Percentiles rank a stretch among this genome's conserved stretches.
phyloP scores from a whole-genome alignment of 2,329 filamentous ascomycete genomes.

The Aspergillus caelatus region DNA sequence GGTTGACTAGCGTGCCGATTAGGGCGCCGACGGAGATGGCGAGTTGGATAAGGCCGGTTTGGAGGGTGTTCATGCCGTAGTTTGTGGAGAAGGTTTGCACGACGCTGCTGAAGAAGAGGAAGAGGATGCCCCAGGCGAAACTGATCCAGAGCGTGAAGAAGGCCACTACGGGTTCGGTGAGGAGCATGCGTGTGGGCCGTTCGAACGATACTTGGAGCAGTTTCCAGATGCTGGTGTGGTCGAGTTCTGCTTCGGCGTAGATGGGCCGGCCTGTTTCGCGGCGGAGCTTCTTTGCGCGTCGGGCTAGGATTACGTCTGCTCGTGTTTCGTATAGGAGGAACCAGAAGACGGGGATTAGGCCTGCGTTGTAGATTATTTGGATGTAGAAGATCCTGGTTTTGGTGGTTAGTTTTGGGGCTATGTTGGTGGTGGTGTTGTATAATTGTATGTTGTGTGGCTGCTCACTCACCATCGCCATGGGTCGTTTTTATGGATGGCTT shows the following conservation, averaged over 20 bases:
- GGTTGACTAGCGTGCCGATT: conserved; percentile 46
- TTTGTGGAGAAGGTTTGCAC: conserved; percentile 43
- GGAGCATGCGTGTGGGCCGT: conserved; percentile 42
- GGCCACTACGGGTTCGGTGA: conserved; percentile 47
- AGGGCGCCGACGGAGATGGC: conserved; percentile 47
- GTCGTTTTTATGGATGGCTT: conserved; percentile 34
- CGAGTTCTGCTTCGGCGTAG: conserved; percentile 30
- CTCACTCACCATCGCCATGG: conserved; percentile 47
- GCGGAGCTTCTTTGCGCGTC: conserved; percentile 44
- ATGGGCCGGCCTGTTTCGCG: conserved; percentile 35
- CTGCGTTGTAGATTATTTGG: conserved; percentile 49
- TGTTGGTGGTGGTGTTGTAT: no score
- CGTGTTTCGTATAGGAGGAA: conserved; percentile 48
- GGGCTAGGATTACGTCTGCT: conserved; percentile 45
- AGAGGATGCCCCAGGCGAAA: conserved; percentile 50
- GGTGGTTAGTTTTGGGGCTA: no score
- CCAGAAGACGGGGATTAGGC: conserved; percentile 44
- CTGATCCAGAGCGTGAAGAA: conserved; percentile 50
- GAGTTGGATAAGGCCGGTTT: conserved; percentile 45
- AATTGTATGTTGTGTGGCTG: no score
- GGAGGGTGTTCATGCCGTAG: conserved; percentile 38
- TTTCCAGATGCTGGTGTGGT: conserved; percentile 25
- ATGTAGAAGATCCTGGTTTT: conserved; percentile 41
- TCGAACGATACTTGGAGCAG: conserved; percentile 45
- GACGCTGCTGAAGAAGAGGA: conserved; percentile 46